Evolutionary conservation across 2,329 filamentous ascomycete genomes (phyloP).

Genomic region (Monosporascus sp.): DNA sequence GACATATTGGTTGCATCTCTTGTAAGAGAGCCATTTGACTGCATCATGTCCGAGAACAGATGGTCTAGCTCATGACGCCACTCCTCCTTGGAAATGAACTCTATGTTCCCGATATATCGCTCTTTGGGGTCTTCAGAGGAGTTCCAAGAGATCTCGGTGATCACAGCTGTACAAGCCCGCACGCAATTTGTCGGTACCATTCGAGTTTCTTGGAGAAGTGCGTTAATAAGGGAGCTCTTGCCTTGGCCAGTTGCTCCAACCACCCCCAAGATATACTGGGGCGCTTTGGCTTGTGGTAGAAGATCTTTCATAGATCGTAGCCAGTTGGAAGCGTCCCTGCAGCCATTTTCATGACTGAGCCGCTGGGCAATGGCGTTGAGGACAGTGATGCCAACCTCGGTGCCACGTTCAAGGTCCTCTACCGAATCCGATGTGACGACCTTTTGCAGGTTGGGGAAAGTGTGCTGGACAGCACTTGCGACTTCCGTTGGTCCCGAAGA

Average conservation of each 20-base stretch:
- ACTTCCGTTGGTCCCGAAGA: not conserved
- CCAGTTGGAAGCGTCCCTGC: not conserved
- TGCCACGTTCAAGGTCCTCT: constrained; percentile 3
- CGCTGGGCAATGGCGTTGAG: constrained; percentile 3
- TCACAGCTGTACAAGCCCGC: constrained; percentile 55
- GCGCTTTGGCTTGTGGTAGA: constrained; percentile 1
- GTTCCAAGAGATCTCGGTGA: constrained; percentile 57
- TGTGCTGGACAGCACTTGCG: not conserved
- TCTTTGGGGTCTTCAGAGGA: constrained; percentile 27
- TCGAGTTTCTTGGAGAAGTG: constrained; percentile 21
- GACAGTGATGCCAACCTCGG: constrained; percentile 2
- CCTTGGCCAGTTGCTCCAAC: constrained; percentile 16
- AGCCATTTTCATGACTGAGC: not conserved
- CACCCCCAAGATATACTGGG: constrained; percentile 11
- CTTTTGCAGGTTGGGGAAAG: constrained; percentile 6
- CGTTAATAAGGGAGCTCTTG: constrained; percentile 20
- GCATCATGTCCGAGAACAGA: constrained; percentile 43
- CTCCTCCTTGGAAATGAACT: constrained; percentile 47
- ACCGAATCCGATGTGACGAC: constrained; percentile 3
- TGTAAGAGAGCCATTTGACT: constrained; percentile 31
- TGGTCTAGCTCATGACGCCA: constrained; percentile 47
- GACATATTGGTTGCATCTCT: constrained; percentile 34
- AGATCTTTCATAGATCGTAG: constrained; percentile 5
- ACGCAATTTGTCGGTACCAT: constrained; percentile 42
- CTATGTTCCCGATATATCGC: constrained; percentile 48